Conservation (phyloP, 306 rosid genomes). For the Acmispon strigosus region DNA sequence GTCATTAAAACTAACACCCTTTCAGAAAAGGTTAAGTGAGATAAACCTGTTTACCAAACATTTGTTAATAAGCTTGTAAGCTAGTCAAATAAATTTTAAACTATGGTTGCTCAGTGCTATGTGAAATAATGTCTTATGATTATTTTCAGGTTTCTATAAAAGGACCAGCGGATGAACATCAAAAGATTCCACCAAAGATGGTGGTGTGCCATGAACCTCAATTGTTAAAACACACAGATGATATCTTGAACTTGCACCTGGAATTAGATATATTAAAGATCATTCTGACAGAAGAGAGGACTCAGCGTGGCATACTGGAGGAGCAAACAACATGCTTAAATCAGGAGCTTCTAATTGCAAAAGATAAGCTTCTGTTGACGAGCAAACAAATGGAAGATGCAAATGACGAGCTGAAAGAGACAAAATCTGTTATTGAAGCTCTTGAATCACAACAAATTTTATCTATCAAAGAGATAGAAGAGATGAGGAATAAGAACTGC, state of each 20-base stretch:
- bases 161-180: slow-evolving; percentile 23
- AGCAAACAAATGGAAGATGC: slow-evolving; percentile 46
- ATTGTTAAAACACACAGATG: slow-evolving; percentile 50
- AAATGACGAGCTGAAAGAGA: slow-evolving; percentile 43
- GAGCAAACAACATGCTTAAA: slow-evolving; percentile 42
- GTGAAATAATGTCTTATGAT: not conserved
- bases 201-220: slow-evolving; percentile 27
- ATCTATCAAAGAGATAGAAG: slow-evolving; percentile 72
- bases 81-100: no score
- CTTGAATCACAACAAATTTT: slow-evolving; percentile 73
- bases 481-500: slow-evolving; percentile 44
- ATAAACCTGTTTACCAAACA: no score
- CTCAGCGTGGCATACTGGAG: slow-evolving; percentile 44
- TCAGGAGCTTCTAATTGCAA: slow-evolving; percentile 44
- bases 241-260: slow-evolving; percentile 64
- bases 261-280: slow-evolving; percentile 75
- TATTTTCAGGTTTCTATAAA: slow-evolving; percentile 31
- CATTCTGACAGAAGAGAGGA: slow-evolving; percentile 74
- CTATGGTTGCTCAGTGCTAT: not conserved
- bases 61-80: no score
- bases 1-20: no score
- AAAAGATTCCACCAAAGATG: slow-evolving; percentile 28
- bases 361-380: slow-evolving; percentile 34
- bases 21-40: no score
- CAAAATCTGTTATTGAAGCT: slow-evolving; percentile 70